Base-by-base conservation (phyloP, 2,329 filamentous ascomycete genomes). In the Blumeria graminis region DNA sequence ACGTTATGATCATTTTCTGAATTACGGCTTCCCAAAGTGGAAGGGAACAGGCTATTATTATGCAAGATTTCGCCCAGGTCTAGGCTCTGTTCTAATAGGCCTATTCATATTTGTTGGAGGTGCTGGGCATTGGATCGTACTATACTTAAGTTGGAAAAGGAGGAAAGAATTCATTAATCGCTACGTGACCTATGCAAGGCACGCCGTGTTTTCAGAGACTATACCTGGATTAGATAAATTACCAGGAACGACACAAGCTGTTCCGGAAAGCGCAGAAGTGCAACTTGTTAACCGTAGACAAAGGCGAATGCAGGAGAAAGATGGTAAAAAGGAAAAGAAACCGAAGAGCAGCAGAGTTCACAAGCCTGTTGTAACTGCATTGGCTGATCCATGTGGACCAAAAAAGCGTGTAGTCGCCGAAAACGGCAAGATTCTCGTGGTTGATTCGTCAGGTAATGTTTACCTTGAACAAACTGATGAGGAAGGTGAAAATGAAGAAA, bases 1-100 rank as follows among this genome's bases (percentile, higher is more conserved):
- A 63, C 84, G 92, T 60, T 98, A 98, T 70, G 90, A 98, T 68
- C 84, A 95, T 69, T 98, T 96, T 72, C 71, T 96, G 59, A 72
- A 74, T 68, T 88, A 96, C 69, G 92, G 92, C 59, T 98, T 98
- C 72, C 92, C 92, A 35, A 80, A 79, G 57, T 98, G 92, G 92
- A 89, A 90, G 72, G 92, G 92, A 58, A 95, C 90, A 48, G 90
- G 92, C 60, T 98, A 98, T 76, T 98, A 96, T 76, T 98, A 98
- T 73, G 81, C 81, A 64, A 82, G 92, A 57, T 95, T 90, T 76
- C 80, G 92, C 18, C 92, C 92, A 1, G 92, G 92, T 8, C 73
- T 96, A 48, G 87, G 86, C 58, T 85, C 85, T 13, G 92, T 94
- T 50, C 69, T 96, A 55, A 59, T 82, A 32, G 89, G 90, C 52